Evolutionary conservation across 768 basidiomycete genomes (phyloP).

Genomic region (Naganishia onofrii): DNA sequence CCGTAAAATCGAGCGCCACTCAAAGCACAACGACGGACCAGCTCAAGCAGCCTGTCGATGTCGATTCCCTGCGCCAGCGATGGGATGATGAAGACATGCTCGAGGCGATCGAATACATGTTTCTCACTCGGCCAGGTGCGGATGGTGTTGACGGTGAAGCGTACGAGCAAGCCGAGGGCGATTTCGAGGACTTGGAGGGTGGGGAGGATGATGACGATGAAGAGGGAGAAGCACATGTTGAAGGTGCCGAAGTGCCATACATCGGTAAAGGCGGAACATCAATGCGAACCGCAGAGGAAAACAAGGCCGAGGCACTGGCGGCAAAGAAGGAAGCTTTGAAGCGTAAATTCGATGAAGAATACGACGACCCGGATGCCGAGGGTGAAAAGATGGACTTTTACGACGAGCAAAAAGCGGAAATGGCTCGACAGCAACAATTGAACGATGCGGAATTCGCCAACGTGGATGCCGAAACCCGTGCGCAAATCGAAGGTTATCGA

Average conservation of each 20-base stretch:
- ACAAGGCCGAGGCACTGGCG: slow-evolving; percentile 59
- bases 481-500: slow-evolving; percentile 81
- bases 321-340: slow-evolving; percentile 88
- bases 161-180: slow-evolving; percentile 52
- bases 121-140: slow-evolving; percentile 65
- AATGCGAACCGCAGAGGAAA: slow-evolving; percentile 45
- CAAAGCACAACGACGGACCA: slow-evolving; percentile 57
- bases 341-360: slow-evolving; percentile 93
- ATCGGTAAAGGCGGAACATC: slow-evolving; percentile 52
- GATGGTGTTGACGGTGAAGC: slow-evolving; percentile 45
- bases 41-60: slow-evolving; percentile 63
- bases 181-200: slow-evolving; percentile 51
- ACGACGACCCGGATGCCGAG: slow-evolving; percentile 67
- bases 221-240: slow-evolving; percentile 51
- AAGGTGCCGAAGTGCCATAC: slow-evolving; percentile 52
- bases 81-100: slow-evolving; percentile 85
- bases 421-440: slow-evolving; percentile 74
- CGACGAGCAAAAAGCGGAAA: slow-evolving; percentile 84
- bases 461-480: slow-evolving; percentile 71
- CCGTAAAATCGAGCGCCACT: slow-evolving; percentile 38
- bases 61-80: slow-evolving; percentile 59
- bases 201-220: slow-evolving; percentile 50
- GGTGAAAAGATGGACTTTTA: slow-evolving; percentile 76
- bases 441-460: slow-evolving; percentile 82
- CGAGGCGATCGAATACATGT: slow-evolving; percentile 78